These are phyloP conservation scores for Marasmius fiardii DNA, from an alignment of 1,284 basidiomycete species.

Conservation along the genomic window DNA sequence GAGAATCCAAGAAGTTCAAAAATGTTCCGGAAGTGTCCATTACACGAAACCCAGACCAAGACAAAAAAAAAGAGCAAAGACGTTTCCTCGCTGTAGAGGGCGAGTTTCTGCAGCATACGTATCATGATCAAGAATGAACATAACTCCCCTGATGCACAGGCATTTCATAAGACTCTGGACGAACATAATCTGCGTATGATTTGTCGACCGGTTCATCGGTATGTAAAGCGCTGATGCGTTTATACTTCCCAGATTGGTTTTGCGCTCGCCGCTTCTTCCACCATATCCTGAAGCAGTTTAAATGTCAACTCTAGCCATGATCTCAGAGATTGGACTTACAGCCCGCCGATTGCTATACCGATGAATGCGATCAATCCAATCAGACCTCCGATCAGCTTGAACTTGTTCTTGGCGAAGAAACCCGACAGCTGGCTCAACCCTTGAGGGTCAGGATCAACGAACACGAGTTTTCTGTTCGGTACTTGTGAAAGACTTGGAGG, in stretches of 20 bases:
- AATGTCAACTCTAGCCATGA: not conserved
- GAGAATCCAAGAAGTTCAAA: too few species aligned
- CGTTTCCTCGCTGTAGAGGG: not conserved
- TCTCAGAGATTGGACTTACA: conserved; percentile 30
- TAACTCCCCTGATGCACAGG: conserved; percentile 6
- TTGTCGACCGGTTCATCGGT: conserved; percentile 18
- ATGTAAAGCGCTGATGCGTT: conserved; percentile 26
- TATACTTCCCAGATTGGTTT: conserved; percentile 21
- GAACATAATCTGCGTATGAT: conserved; percentile 7
- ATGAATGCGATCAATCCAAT: conserved; percentile 35
- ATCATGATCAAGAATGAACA: not conserved
- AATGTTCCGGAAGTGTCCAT: not conserved
- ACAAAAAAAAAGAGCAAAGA: not conserved
- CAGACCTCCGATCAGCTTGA: conserved; percentile 39
- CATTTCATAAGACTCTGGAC: conserved; percentile 12
- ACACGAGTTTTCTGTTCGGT: conserved; percentile 39
- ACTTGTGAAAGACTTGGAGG: conserved; percentile 40
- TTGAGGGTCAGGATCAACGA: conserved; percentile 49
- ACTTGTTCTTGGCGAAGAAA: conserved; percentile 39
- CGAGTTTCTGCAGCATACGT: not conserved
- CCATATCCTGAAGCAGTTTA: conserved; percentile 26
- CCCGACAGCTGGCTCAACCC: conserved; percentile 32
- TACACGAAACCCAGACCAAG: not conserved
- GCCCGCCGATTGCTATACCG: conserved; percentile 28
- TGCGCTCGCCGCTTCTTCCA: conserved; percentile 31